Base-by-base conservation (phyloP, 2,329 filamentous ascomycete species). In the Ophiostoma triangulosporum region DNA sequence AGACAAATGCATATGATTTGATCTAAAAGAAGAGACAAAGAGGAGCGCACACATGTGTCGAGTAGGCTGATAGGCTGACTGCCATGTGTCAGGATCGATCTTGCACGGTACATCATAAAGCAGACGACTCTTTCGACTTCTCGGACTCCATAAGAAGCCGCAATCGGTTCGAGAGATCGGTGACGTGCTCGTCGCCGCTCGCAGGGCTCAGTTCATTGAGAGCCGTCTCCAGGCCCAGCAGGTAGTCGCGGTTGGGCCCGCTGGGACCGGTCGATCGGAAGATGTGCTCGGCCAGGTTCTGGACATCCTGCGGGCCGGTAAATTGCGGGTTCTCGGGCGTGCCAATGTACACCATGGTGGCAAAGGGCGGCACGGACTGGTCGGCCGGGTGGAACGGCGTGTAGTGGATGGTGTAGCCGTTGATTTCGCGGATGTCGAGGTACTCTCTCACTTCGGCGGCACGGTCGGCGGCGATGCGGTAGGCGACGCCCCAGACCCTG, bases 371-470 rank as follows among this genome's bases (percentile, higher is more conserved):
- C 12, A 20, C 20, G 68, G 60, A 4, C 14, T 64, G 63, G 58
- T 71, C 67, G 4, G 78, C 74, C 6, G 84, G 81, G 62, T 90
- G 74, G 66, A 97, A 96, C 0, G 85, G 81, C 27, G 89, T 88
- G 67, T 89, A 88, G 68, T 96, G 90, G 60, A 95, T 94, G 52
- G 83, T 87, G 69, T 98, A 98, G 26, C 93, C 93, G 70, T 97
- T 95, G 64, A 97, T 95, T 69, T 98, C 93, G 46, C 93, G 84
- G 59, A 96, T 91, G 68, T 97, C 90, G 48, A 98, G 86, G 66
- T 96, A 96, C 55, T 69, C 77, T 60, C 87, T 84, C 4, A 96
- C 91, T 69, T 91, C 84, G 56, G 81, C 76, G 22, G 94, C 88
- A 60, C 82, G 77, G 2, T 78, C 73, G 6, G 82, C 68, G 27